Percentiles rank a stretch among this genome's conserved stretches.
phyloP scores from a whole-genome alignment of 257 asterid species.

The Voacanga thouarsii region DNA sequence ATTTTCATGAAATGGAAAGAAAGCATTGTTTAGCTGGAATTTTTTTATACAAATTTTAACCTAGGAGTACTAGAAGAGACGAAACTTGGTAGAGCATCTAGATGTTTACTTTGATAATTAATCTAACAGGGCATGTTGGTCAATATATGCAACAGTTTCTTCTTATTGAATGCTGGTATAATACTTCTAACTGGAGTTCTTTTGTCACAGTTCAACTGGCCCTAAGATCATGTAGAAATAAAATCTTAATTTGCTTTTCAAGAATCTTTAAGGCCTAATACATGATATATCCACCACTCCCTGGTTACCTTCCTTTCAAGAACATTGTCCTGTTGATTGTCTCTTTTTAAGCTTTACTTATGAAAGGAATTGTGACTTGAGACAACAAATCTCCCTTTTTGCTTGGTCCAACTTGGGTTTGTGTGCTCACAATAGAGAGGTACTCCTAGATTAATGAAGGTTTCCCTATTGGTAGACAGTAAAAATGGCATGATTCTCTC shows the following conservation, averaged over 20 bases:
- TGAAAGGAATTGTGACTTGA: background rate
- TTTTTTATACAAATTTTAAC: background rate
- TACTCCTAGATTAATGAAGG: background rate
- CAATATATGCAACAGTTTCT: background rate
- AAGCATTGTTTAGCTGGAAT: background rate
- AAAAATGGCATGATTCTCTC: background rate
- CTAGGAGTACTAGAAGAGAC: background rate
- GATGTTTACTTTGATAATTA: background rate
- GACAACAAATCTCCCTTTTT: background rate
- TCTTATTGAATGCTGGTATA: background rate
- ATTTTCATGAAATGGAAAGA: background rate
- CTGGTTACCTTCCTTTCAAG: too few relatives aligned
- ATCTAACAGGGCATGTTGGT: background rate
- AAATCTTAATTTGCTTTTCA: background rate
- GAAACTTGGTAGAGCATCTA: background rate
- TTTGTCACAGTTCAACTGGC: background rate
- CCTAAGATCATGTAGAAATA: background rate
- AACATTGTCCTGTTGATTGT: background rate
- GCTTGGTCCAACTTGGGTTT: background rate
- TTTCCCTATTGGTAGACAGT: background rate
- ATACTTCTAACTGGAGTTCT: background rate
- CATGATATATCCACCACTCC: background rate
- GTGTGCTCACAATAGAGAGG: background rate
- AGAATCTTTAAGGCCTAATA: background rate
- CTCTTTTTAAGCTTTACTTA: background rate